These are phyloP conservation scores for Trametes pubescens DNA, from an alignment of 1,284 basidiomycete species.

Conservation along the genomic window DNA sequence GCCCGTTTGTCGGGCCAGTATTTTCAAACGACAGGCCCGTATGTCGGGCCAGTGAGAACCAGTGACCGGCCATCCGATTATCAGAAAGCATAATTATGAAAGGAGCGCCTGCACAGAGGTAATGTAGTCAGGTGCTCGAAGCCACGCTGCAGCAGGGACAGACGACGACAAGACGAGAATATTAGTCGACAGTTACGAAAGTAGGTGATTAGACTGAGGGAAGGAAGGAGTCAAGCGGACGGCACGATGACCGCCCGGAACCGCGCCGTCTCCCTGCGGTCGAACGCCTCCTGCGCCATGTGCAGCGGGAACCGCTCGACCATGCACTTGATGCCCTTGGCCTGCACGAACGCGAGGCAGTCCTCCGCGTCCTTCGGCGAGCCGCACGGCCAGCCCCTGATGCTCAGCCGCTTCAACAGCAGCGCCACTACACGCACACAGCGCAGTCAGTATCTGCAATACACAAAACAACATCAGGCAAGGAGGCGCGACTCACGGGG, in stretches of 20 bases:
- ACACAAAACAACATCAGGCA: too few species aligned
- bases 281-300: conserved; percentile 40
- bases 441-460: neutral
- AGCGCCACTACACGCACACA: conserved; percentile 27
- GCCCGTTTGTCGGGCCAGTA: too few species aligned
- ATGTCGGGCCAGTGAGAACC: too few species aligned
- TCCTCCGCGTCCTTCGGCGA: conserved; percentile 39
- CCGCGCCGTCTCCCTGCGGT: conserved; percentile 33
- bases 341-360: conserved; percentile 33
- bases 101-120: too few species aligned
- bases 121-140: too few species aligned
- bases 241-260: conserved; percentile 43
- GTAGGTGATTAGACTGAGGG: too few species aligned
- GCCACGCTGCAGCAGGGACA: too few species aligned
- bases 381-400: conserved; percentile 39
- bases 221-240: neutral
- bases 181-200: too few species aligned
- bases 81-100: too few species aligned
- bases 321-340: conserved; percentile 35
- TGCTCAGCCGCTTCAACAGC: conserved; percentile 34
- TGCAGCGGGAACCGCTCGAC: conserved; percentile 40
- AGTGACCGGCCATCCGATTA: too few species aligned
- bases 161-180: too few species aligned
- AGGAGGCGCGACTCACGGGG: conserved; percentile 12
- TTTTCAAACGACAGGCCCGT: too few species aligned